phyloP scores from a whole-genome alignment of 306 rosid species.

The Astragalus membranaceus region DNA sequence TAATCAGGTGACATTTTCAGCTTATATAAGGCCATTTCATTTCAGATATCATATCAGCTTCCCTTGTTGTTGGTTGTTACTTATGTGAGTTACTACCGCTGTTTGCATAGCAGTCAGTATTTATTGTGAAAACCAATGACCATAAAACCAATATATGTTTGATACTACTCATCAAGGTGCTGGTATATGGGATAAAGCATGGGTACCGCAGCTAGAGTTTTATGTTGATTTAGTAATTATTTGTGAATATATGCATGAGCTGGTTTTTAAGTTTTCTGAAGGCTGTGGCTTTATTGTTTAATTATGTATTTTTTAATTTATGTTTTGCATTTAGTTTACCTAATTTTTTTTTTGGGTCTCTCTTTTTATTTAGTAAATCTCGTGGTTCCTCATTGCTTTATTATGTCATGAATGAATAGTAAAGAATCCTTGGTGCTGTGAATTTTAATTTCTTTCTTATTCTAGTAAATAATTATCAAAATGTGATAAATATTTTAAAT shows the following conservation, averaged over 20 bases:
- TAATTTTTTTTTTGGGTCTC: background rate
- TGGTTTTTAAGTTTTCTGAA: background rate
- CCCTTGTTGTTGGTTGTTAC: background rate
- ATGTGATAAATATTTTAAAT: background rate
- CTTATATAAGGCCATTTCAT: background rate
- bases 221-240: background rate
- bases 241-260: background rate
- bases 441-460: background rate
- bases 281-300: background rate
- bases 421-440: background rate
- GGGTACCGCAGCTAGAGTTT: background rate
- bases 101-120: background rate
- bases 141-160: background rate
- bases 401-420: background rate
- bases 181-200: background rate
- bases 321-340: background rate
- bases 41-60: background rate
- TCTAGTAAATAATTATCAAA: background rate
- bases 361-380: background rate
- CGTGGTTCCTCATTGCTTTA: background rate
- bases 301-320: background rate
- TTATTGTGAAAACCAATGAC: background rate
- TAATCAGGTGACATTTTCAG: conserved; percentile 55
- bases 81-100: background rate
- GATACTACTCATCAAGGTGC: background rate